Evolutionary conservation across 106 monocot species (phyloP).

Genomic region (Acorus calamus): DNA sequence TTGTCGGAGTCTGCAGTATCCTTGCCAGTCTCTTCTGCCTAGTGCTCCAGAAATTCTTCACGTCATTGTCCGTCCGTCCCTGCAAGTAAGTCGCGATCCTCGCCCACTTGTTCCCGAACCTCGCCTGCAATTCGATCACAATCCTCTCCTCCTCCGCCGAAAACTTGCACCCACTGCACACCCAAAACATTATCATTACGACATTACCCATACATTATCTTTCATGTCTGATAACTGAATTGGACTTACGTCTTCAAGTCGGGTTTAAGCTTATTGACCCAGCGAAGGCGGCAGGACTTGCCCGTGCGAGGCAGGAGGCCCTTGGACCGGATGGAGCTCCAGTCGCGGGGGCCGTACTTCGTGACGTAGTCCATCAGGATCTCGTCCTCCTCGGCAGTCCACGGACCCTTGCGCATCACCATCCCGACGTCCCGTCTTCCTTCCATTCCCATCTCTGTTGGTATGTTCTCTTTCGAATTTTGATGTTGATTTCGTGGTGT

Average conservation of each 20-base stretch:
- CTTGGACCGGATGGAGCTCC: slow-evolving; percentile 96
- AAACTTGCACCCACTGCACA: slow-evolving; percentile 62
- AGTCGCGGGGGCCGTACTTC: slow-evolving; percentile 52
- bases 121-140: slow-evolving; percentile 62
- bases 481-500: no score
- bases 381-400: slow-evolving; percentile 73
- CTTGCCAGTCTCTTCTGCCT: slow-evolving; percentile 76
- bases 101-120: slow-evolving; percentile 86
- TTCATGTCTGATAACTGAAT: no score
- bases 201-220: no score
- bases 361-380: slow-evolving; percentile 54
- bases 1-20: slow-evolving; percentile 17
- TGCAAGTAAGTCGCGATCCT: slow-evolving; percentile 52
- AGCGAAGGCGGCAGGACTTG: slow-evolving; percentile 90
- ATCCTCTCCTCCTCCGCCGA: slow-evolving; percentile 57
- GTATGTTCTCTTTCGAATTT: no score
- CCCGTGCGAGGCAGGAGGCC: slow-evolving; percentile 73
- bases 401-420: slow-evolving; percentile 52
- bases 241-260: slow-evolving; percentile 52
- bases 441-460: no score
- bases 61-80: slow-evolving; percentile 84
- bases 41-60: slow-evolving; percentile 96
- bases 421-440: background rate
- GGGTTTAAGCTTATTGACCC: slow-evolving; percentile 89
- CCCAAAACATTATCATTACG: no score